Conservation (phyloP, 2,329 filamentous ascomycete genomes). For the Neocatenulostroma microsporum region DNA sequence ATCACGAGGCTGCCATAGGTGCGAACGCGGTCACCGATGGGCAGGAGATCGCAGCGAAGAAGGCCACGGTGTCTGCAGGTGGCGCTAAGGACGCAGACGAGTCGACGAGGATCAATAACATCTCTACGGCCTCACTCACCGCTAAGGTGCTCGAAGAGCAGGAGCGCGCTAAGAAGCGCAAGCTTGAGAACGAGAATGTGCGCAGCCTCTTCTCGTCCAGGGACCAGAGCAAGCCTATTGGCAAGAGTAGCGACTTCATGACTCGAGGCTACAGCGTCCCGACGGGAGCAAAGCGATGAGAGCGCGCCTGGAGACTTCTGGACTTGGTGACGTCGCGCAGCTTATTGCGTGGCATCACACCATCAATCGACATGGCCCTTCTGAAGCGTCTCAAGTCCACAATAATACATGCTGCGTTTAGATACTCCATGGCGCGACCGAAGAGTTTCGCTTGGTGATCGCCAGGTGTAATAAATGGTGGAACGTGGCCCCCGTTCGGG, state of each 20-base stretch:
- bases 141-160: conserved; percentile 83
- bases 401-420: not conserved
- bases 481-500: no score
- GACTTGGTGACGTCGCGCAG: no score
- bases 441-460: no score
- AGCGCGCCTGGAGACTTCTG: not conserved
- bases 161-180: conserved; percentile 72
- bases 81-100: conserved; percentile 7
- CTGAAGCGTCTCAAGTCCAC: not conserved
- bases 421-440: no score
- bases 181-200: conserved; percentile 51
- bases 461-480: no score
- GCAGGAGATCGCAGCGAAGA: conserved; percentile 14
- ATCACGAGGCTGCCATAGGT: conserved; percentile 39
- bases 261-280: conserved; percentile 38
- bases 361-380: no score
- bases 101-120: conserved; percentile 67
- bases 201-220: conserved; percentile 40
- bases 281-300: conserved; percentile 17
- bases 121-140: conserved; percentile 75
- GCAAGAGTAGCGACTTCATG: conserved; percentile 44
- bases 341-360: no score
- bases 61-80: conserved; percentile 9
- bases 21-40: conserved; percentile 22
- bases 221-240: conserved; percentile 28